A percentile compares a stretch with the other conserved stretches of the same genome.
Evolutionary conservation across 441 rosid species (phyloP).

Genomic region (Euphorbia celastroides): DNA sequence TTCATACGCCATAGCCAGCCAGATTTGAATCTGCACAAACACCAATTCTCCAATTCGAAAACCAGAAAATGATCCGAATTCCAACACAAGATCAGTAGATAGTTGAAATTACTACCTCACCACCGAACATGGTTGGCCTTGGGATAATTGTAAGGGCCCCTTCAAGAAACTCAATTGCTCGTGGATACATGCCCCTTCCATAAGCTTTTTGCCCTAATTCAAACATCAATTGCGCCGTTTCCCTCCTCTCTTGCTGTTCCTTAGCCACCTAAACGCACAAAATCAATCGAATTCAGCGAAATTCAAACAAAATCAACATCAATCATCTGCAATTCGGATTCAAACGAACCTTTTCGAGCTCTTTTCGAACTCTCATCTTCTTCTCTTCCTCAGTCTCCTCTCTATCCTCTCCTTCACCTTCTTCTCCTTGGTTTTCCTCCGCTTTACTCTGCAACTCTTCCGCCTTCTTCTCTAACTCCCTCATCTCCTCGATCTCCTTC

Average conservation of each 20-base stretch:
- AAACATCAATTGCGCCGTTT: constrained; percentile 86
- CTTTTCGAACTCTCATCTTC: constrained; percentile 72
- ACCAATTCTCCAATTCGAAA: neutral
- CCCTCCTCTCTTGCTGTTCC: constrained; percentile 88
- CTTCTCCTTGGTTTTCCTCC: constrained; percentile 35
- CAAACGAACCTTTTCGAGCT: constrained; percentile 67
- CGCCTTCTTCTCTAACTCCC: no score
- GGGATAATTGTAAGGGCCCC: constrained; percentile 91
- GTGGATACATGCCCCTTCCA: constrained; percentile 80
- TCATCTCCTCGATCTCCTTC: no score
- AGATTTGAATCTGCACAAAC: constrained; percentile 74
- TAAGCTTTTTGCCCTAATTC: constrained; percentile 92
- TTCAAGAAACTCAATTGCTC: constrained; percentile 88
- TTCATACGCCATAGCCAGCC: constrained; percentile 99
- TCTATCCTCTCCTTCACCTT: no score
- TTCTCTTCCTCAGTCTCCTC: constrained; percentile 83
- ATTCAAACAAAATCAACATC: neutral
- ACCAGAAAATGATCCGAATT: neutral
- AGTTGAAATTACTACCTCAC: constrained; percentile 70
- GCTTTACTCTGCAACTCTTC: constrained; percentile 51
- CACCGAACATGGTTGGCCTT: constrained; percentile 72
- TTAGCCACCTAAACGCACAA: constrained; percentile 57
- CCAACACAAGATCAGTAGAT: neutral
- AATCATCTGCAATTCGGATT: neutral
- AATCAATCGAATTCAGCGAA: neutral